phyloP scores from a whole-genome alignment of 2,329 filamentous ascomycete genomes.

The Talaromyces sp. region DNA sequence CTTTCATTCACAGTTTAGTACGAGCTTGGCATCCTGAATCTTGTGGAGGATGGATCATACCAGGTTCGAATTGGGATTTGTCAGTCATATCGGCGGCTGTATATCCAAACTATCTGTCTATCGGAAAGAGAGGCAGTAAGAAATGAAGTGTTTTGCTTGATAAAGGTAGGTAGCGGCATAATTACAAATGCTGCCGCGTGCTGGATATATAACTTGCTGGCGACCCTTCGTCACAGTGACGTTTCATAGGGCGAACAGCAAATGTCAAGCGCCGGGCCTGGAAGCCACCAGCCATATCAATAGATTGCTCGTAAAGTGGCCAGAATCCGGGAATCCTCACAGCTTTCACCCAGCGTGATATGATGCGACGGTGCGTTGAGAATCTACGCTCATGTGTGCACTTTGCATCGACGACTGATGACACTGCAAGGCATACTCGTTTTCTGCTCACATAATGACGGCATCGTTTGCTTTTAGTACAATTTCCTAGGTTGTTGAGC shows the following conservation, averaged over 20 bases:
- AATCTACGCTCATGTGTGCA: neutral
- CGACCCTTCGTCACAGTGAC: slow-evolving; percentile 15
- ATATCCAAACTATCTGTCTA: neutral
- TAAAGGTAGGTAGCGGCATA: neutral
- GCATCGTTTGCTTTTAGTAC: neutral
- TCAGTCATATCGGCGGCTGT: slow-evolving; percentile 15
- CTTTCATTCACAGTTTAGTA: slow-evolving; percentile 20
- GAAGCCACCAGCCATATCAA: slow-evolving; percentile 11
- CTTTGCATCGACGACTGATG: neutral
- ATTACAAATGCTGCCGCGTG: neutral
- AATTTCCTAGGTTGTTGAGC: no score
- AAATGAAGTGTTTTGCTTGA: neutral
- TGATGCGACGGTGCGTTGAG: neutral
- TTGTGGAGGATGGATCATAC: slow-evolving; percentile 19
- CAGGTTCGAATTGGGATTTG: slow-evolving; percentile 34
- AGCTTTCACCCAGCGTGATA: neutral
- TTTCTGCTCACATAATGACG: no score
- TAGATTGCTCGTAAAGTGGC: neutral
- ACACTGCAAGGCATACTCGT: neutral
- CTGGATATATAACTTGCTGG: neutral
- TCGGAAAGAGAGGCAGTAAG: neutral
- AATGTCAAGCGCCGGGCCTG: slow-evolving; percentile 4
- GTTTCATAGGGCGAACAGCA: neutral
- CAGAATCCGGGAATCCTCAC: neutral
- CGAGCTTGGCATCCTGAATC: neutral